phyloP scores from a whole-genome alignment of 352 stramenopile species.

The Phytophthora melonis region DNA sequence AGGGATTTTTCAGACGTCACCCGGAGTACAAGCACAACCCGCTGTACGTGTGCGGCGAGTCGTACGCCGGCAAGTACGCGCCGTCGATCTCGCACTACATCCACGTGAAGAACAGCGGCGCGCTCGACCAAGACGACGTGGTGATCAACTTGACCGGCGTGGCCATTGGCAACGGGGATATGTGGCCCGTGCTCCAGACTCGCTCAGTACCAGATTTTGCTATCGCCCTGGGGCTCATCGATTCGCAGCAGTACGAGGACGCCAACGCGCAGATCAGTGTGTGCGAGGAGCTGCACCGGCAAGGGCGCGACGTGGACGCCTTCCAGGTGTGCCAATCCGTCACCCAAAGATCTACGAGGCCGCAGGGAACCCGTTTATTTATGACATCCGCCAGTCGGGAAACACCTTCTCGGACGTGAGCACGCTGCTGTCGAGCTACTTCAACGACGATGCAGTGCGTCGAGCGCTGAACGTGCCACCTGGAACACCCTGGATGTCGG shows the following conservation, averaged over 20 bases:
- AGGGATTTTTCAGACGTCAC: conserved; percentile 92
- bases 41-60: conserved; percentile 90
- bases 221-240: conserved; percentile 81
- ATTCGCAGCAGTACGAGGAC: conserved; percentile 84
- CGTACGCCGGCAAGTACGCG: conserved; percentile 98
- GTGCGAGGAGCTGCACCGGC: conserved; percentile 79
- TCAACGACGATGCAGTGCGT: conserved; percentile 83
- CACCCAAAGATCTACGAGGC: conserved; percentile 78
- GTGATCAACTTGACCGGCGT: conserved; percentile 87
- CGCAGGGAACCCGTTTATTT: conserved; percentile 86
- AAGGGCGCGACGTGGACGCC: conserved; percentile 78
- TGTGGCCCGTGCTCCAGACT: conserved; percentile 88
- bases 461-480: conserved; percentile 87
- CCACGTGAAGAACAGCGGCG: conserved; percentile 79
- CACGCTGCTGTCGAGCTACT: conserved; percentile 71
- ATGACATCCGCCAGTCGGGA: conserved; percentile 76
- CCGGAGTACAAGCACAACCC: conserved; percentile 76
- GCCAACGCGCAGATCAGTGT: conserved; percentile 78
- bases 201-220: conserved; percentile 83
- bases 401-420: conserved; percentile 73
- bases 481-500: conserved; percentile 71
- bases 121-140: conserved; percentile 41
- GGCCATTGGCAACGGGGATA: conserved; percentile 91
- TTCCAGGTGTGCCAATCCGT: conserved; percentile 76
- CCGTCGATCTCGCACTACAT: conserved; percentile 95